Evolutionary conservation across 2,329 filamentous ascomycete species (phyloP), one percentile per base, ranked within the genome.

Genomic region (Claviceps sp.): DNA sequence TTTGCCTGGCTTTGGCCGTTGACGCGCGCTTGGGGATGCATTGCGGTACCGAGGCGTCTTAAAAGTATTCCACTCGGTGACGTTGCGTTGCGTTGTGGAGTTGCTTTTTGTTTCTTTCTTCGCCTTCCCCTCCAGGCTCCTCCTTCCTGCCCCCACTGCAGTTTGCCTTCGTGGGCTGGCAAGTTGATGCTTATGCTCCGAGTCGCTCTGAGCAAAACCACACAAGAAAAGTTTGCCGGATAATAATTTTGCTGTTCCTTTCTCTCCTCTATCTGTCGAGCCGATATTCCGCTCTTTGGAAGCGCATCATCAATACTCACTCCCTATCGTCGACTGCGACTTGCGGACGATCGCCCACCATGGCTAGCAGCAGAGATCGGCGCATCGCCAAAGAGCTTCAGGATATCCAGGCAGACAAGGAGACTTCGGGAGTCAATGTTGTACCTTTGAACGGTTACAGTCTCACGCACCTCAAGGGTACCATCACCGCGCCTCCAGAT

Each of bases 401-500:
- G 55, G 87, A 91, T 62, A 87, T 93, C 58, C 70, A 81, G 48
- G 74, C 74, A 55, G 93, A 98, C 75, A 70, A 65, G 55, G 76
- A 78, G 52, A 78, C 80, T 55, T 94, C 88, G 20, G 84, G 87
- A 55, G 87, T 97, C 61, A 76, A 75, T 34, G 87, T 86, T 14
- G 73, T 81, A 50, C 76, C 82, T 1, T 70, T 81, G 53, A 76
- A 79, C 55, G 78, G 78, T 47, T 77, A 81, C 56, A 85, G 89
- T 67, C 72, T 97, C 52, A 88, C 84, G 53, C 86, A 91, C 62
- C 81, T 98, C 56, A 83, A 82, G 59, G 93, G 91, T 53, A 79
- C 81, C 53, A 93, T 98, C 65, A 77, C 77, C 40, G 93, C 88
- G 0, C 93, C 93, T 1, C 89, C 91, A 38, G 89, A 94, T 57